phyloP scores from a whole-genome alignment of 106 monocot genomes.

The Apostasia ramifera region DNA sequence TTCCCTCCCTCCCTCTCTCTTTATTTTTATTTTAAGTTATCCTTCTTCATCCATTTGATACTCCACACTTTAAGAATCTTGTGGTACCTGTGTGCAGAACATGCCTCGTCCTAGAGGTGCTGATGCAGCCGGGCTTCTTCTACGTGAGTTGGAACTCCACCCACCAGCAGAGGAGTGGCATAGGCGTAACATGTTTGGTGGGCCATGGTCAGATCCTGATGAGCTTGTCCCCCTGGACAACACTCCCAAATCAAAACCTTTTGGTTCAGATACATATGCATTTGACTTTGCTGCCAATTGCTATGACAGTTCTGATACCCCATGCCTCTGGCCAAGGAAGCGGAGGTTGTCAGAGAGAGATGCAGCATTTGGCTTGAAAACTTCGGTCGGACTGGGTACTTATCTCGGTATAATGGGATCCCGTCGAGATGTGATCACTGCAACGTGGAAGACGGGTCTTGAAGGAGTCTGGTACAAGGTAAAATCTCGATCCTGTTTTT shows the following conservation, averaged over 20 bases:
- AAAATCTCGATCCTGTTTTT: background rate
- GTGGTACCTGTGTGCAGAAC: conserved; percentile 38
- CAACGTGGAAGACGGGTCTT: conserved; percentile 87
- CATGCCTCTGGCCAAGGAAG: conserved; percentile 84
- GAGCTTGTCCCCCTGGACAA: conserved; percentile 69
- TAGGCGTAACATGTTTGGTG: conserved; percentile 98
- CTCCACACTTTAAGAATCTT: too few relatives aligned
- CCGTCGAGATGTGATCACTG: conserved; percentile 87
- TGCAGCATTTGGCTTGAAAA: conserved; percentile 97
- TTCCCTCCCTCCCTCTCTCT: too few relatives aligned
- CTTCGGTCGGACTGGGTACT: conserved; percentile 81
- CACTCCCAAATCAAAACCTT: conserved; percentile 24
- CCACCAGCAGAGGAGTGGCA: conserved; percentile 99
- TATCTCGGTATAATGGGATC: conserved; percentile 99
- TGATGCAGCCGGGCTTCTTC: conserved; percentile 91
- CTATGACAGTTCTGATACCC: conserved; percentile 26
- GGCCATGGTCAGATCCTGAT: conserved; percentile 96
- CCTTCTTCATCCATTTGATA: too few relatives aligned
- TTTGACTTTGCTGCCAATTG: conserved; percentile 14
- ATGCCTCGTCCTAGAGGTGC: conserved; percentile 99
- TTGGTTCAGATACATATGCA: conserved; percentile 18
- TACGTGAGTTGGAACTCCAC: conserved; percentile 94
- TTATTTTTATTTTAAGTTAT: too few relatives aligned
- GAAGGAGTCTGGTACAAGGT: conserved; percentile 99
- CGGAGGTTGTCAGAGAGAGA: conserved; percentile 93